phyloP scores from a whole-genome alignment of 495 filamentous ascomycete species.

The Echria macrotheca region DNA sequence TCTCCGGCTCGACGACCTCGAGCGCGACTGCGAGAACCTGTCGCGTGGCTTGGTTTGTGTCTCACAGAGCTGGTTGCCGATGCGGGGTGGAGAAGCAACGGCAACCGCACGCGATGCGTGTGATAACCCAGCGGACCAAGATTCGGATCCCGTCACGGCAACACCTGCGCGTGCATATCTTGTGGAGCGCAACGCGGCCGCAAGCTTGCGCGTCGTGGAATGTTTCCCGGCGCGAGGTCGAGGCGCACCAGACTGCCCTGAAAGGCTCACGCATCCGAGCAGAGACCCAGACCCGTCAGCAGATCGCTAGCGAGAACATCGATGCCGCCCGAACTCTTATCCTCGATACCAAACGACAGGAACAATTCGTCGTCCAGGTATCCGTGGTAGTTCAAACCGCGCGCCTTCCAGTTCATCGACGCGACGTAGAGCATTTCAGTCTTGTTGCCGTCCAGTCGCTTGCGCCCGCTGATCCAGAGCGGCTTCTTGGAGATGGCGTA shows the following conservation, averaged over 20 bases:
- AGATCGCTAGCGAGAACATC: constrained; percentile 45
- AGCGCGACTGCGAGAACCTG: neutral
- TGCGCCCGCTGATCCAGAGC: constrained; percentile 46
- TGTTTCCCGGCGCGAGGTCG: no score
- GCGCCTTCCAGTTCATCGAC: constrained; percentile 46
- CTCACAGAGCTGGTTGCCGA: constrained; percentile 1
- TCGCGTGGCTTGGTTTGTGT: constrained; percentile 3
- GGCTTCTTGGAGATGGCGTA: constrained; percentile 45
- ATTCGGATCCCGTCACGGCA: neutral
- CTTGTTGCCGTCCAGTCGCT: constrained; percentile 21
- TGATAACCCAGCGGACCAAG: neutral
- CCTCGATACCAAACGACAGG: constrained; percentile 47
- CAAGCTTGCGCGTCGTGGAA: no score
- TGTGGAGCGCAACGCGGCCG: no score
- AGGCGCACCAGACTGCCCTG: no score
- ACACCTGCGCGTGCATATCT: no score
- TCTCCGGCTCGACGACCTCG: neutral
- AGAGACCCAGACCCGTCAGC: constrained; percentile 34
- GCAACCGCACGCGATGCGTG: neutral
- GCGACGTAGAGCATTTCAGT: constrained; percentile 48
- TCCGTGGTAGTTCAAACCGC: constrained; percentile 42
- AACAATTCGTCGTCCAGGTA: constrained; percentile 47
- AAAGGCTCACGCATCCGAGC: constrained; percentile 17
- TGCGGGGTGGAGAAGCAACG: neutral
- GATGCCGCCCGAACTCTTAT: constrained; percentile 36